Base-by-base conservation (phyloP, 164 flowering plant genomes). In the Berberis thunbergii region DNA sequence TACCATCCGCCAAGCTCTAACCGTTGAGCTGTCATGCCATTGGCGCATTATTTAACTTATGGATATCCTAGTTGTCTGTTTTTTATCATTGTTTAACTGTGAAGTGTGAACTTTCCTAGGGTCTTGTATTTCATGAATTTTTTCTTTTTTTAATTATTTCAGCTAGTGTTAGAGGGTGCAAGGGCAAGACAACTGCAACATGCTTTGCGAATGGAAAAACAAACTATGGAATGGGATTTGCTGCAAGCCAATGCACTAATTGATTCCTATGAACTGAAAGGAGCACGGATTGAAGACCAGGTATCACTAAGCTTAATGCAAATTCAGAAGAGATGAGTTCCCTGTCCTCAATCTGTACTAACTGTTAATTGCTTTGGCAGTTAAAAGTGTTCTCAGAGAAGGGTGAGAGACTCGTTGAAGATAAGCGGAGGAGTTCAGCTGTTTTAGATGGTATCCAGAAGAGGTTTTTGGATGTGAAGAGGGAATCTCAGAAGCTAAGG, bases 141-240 rank as follows among this genome's bases (percentile, higher is more conserved):
- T 26, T 26, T 26, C 26, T 26, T 26, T 26, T 26, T 26, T 26
- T 26, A 26, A 26, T 26, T 26, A 26, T 26, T 26, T 39, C 89
- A 95, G 99, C 94, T 95, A 74, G 86, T 85, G 71, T 72, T 89
- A 70, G 99, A 95, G 69, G 95, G 96, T 56, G 75, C 77, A 63
- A 78, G 64, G 63, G 79, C 86, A 64, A 88, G 81, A 67, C 98
- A 95, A 66, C 62, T 74, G 67, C 81, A 72, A 64, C 79, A 83
- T 70, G 64, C 77, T 62, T 59, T 95, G 66, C 72, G 63, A 43
- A 62, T 78, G 78, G 95, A 88, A 9, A 91, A 80, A 60, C 75
- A 61, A 64, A 69, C 63, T 39, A 63, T 79, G 78, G 89, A 84
- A 59, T 86, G 65, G 71, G 82, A 80, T 64, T 67, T 88, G 72